Conservation (phyloP, 257 asterid species). For the Nicotiana otophora region DNA sequence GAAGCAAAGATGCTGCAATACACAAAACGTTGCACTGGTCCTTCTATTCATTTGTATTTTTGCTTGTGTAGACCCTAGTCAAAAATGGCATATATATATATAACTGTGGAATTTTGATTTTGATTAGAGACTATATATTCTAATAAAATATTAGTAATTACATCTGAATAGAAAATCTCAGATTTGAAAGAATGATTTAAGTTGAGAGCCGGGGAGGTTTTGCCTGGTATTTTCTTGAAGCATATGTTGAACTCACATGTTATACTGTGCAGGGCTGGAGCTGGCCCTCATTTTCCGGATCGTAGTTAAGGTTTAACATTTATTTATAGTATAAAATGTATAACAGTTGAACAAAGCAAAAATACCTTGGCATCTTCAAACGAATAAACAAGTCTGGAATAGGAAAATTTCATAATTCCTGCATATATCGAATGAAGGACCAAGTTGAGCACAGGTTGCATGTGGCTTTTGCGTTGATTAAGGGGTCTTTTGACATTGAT, state of each 20-base stretch:
- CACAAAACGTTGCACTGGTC: not conserved
- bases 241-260: not conserved
- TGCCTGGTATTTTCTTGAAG: not conserved
- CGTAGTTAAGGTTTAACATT: not conserved
- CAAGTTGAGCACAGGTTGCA: not conserved
- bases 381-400: not conserved
- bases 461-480: slow-evolving; percentile 12
- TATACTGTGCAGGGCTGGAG: not conserved
- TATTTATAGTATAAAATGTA: not conserved
- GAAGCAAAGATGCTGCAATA: not conserved
- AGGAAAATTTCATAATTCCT: not conserved
- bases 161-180: not conserved
- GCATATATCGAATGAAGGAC: not conserved
- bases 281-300: not conserved
- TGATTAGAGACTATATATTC: not conserved
- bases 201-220: not conserved
- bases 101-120: not conserved
- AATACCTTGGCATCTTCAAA: slow-evolving; percentile 10
- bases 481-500: not conserved
- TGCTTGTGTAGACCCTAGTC: not conserved
- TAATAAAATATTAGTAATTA: not conserved
- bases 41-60: not conserved
- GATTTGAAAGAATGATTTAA: not conserved
- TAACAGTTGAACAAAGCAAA: slow-evolving; percentile 6
- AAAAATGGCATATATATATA: too few species aligned